Conservation (phyloP, 1,284 basidiomycete genomes). For the Marasmius tenuissimus region DNA sequence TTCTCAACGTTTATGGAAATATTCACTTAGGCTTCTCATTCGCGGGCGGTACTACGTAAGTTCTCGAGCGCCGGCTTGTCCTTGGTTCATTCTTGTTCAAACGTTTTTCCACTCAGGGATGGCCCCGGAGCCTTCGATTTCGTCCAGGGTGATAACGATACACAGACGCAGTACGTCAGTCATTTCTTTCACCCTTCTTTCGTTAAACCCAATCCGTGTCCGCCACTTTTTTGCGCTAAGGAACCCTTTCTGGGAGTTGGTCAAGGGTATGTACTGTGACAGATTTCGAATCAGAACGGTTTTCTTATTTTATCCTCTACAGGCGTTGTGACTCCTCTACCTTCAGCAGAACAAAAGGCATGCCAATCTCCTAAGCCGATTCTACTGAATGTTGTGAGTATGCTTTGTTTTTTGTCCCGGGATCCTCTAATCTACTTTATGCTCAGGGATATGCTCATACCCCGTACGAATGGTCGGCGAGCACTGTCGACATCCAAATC, state of each 20-base stretch:
- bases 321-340: conserved; percentile 66
- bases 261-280: conserved; percentile 51
- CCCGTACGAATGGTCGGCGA: conserved; percentile 79
- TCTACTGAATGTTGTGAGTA: conserved; percentile 65
- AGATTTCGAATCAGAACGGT: not conserved
- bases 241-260: conserved; percentile 83
- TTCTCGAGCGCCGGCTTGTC: no score
- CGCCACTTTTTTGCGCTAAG: conserved; percentile 29
- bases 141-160: conserved; percentile 73
- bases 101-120: conserved; percentile 43
- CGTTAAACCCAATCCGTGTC: conserved; percentile 12
- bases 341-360: conserved; percentile 58
- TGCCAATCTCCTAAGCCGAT: conserved; percentile 86
- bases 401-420: not conserved
- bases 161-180: conserved; percentile 46
- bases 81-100: conserved; percentile 2
- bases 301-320: conserved; percentile 13
- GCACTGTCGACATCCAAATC: conserved; percentile 78
- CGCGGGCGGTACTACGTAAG: conserved; percentile 79
- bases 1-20: conserved; percentile 5
- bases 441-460: conserved; percentile 59
- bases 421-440: conserved; percentile 5
- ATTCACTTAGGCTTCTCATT: conserved; percentile 59
- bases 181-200: not conserved
- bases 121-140: conserved; percentile 85